Conservation (phyloP, 1,284 basidiomycete genomes). For the Irpex lacteus region DNA sequence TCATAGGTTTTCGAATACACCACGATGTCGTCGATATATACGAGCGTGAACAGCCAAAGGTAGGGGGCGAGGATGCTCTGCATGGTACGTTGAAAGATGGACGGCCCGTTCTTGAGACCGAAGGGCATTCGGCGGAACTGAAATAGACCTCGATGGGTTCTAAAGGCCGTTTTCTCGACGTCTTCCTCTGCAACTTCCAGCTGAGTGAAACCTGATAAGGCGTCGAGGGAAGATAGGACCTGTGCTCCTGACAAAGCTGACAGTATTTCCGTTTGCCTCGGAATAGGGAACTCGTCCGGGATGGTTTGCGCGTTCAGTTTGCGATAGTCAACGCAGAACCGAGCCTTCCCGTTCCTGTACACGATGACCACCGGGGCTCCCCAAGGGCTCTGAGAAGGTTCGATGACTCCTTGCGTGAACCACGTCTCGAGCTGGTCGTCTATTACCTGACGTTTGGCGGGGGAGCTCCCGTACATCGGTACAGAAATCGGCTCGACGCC, state of each 20-base stretch:
- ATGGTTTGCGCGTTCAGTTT: conserved; percentile 31
- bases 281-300: conserved; percentile 41
- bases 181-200: conserved; percentile 29
- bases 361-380: conserved; percentile 32
- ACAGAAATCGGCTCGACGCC: conserved; percentile 19
- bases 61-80: conserved; percentile 34
- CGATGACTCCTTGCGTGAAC: conserved; percentile 29
- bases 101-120: too few relatives aligned
- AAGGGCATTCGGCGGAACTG: too few relatives aligned
- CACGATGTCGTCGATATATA: conserved; percentile 40
- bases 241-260: conserved; percentile 32
- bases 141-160: conserved; percentile 30
- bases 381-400: conserved; percentile 34
- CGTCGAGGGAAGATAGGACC: conserved; percentile 35
- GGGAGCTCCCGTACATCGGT: conserved; percentile 27
- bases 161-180: conserved; percentile 36
- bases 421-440: conserved; percentile 30
- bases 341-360: conserved; percentile 34
- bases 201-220: conserved; percentile 40
- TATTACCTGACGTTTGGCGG: conserved; percentile 30
- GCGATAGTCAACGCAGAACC: conserved; percentile 5
- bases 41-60: conserved; percentile 38
- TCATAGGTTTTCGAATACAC: conserved; percentile 32
- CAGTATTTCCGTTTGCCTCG: conserved; percentile 37
- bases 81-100: conserved; percentile 40